These are phyloP conservation scores for Trichophyton simii DNA, from an alignment of 2,329 filamentous ascomycete genomes.

Conservation along the genomic window DNA sequence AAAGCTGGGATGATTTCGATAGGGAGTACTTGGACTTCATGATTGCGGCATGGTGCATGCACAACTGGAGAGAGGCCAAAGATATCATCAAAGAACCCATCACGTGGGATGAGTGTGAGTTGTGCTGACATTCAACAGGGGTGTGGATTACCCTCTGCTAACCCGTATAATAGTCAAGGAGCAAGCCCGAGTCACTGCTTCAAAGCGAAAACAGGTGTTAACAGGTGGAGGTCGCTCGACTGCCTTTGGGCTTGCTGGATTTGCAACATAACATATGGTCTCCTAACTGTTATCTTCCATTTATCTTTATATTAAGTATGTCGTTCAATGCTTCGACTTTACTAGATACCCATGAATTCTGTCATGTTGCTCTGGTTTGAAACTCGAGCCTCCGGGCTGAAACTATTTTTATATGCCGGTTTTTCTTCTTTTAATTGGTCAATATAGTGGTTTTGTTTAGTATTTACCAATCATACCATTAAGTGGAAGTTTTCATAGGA, in stretches of 20 bases:
- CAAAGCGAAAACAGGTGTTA: conserved; percentile 5
- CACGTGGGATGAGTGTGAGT: conserved; percentile 14
- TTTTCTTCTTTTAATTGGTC: too few relatives aligned
- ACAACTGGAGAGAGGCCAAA: conserved; percentile 15
- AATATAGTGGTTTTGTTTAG: too few relatives aligned
- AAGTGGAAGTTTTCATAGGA: too few relatives aligned
- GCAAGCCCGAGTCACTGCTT: conserved; percentile 8
- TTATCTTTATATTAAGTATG: too few relatives aligned
- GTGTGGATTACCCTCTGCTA: background rate
- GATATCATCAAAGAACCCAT: conserved; percentile 14
- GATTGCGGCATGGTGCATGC: conserved; percentile 14
- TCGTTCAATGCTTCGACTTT: too few relatives aligned
- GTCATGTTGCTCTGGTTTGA: too few relatives aligned
- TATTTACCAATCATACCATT: too few relatives aligned
- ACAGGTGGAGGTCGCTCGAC: background rate
- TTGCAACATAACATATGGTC: background rate
- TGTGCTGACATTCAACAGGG: background rate
- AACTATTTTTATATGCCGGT: too few relatives aligned
- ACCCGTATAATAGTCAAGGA: conserved; percentile 7
- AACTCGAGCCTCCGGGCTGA: too few relatives aligned
- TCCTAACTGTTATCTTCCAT: background rate
- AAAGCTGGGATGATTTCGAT: conserved; percentile 8
- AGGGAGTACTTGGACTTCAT: conserved; percentile 13
- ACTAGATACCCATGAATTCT: too few relatives aligned
- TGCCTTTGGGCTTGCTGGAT: background rate